A percentile compares a stretch with the other conserved stretches of the same genome.
These are phyloP conservation scores for Sarcocystis neurona DNA, from an alignment of 169 alveolate genomes.

Conservation along the genomic window DNA sequence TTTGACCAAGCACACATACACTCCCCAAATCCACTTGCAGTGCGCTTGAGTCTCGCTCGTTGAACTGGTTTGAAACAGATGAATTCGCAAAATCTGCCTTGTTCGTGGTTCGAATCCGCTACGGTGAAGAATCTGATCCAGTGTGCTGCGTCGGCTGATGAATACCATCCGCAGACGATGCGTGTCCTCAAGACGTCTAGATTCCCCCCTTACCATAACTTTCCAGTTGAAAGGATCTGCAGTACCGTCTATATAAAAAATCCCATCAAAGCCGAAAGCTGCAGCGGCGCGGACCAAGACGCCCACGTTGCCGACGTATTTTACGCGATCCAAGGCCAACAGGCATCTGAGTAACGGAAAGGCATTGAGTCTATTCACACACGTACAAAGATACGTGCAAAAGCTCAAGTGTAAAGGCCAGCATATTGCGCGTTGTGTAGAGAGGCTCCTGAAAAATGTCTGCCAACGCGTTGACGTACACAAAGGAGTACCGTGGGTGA, in stretches of 20 bases:
- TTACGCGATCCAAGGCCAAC: constrained; percentile 25
- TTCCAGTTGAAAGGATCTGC: constrained; percentile 47
- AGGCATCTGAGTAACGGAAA: not conserved
- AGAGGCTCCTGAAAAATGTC: not conserved
- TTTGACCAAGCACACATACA: no score
- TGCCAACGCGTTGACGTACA: not conserved
- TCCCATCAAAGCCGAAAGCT: not conserved
- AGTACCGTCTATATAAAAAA: constrained; percentile 29
- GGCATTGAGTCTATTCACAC: not conserved
- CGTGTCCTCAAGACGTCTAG: no score
- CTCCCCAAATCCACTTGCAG: no score
- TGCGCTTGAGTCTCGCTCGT: no score
- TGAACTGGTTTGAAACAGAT: no score
- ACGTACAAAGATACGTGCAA: no score
- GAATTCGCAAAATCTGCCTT: no score
- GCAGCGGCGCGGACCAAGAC: constrained; percentile 6
- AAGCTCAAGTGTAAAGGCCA: not conserved
- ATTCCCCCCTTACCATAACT: constrained; percentile 4
- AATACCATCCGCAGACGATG: no score
- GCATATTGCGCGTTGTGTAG: not conserved
- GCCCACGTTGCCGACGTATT: constrained; percentile 34
- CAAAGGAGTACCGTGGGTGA: not conserved
- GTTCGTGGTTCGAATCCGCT: no score
- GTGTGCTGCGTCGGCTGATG: no score
- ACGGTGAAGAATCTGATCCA: no score